Evolutionary conservation across 2,329 filamentous ascomycete species (phyloP), one percentile per base, ranked within the genome.

Genomic region (Chaetomiaceae sp.): DNA sequence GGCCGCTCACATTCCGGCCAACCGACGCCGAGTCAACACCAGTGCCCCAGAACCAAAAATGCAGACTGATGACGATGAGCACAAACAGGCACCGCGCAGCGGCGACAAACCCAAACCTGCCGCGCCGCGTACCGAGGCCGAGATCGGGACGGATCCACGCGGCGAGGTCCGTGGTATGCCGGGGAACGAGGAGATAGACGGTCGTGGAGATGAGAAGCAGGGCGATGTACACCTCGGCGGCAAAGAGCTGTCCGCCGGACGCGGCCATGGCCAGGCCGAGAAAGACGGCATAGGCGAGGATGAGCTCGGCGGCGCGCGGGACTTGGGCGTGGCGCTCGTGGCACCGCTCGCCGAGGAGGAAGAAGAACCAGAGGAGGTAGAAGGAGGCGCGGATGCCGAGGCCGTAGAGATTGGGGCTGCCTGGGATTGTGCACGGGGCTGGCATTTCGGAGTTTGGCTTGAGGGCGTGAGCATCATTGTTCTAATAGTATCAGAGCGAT

Each of bases 31-130:
- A 53, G 14, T 57, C 54, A 1, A 64, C 59, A 0, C 61, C 63
- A 0, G 43, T 38, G 2, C 51, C 57, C 62, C 62, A 65, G 32
- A 62, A 60, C 59, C 59, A 62, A 2, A 61, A 10, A 33, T 62
- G 54, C 32, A 61, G 9, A 1, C 54, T 54, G 14, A 54, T 30
- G 2, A 58, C 42, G 1, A 51, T 41, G 0, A 58, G n/a, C 21
- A 57, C 37, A 1, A 60, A 54, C 3, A 52, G 6, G 11, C n/a
- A 53, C 18, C 59, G 51, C 10, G 34, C 25, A 1, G 41, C 36
- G 2, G 10, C 47, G 4, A 55, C 27, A 29, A 54, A 34, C 1
- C 52, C 51, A 20, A 44, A 44, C 1, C 49, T 36, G 3, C 49
- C 32, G n/a, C 36, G 45, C 21, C 41, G 51, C 2, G 42, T 37